Evolutionary conservation across 2,329 filamentous ascomycete species (phyloP), one percentile per base, ranked within the genome.

Genomic region (Trichoderma sp.): DNA sequence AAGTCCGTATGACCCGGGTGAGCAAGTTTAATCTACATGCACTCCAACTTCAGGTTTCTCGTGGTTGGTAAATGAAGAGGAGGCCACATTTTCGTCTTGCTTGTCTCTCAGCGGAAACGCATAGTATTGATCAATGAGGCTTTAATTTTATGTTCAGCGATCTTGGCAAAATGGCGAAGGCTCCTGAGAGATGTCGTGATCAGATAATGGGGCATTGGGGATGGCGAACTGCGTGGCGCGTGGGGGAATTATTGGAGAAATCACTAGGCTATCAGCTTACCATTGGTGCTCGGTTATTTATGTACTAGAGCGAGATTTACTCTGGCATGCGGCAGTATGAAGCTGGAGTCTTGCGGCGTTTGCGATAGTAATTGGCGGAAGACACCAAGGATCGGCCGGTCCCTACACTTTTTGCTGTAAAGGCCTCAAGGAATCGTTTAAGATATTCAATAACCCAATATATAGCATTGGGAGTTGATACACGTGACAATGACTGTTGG

Each of bases 221-320:
- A 34, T 4, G 63, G 13, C 52, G 18, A 49, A 24, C 43, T 51
- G 28, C 39, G 28, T 14, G 52, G 39, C 52, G 39, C 39, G 64
- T 66, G 64, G 64, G 54, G 43, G 34, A 37, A 39, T 28, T 32
- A 26, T 34, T 34, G 54, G 30, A 30, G 39, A 43, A 43, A 43
- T n/a, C n/a, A n/a, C 6, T 43, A 43, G 16, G 21, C 4, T 28
- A 55, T 66, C 64, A 66, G 64, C 64, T 66, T 66, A 66, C 52
- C 16, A 7, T 66, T n/a, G 52, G 54, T 34, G 60, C 46, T 26
- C 21, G 49, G 28, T 18, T 18, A 37, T 14, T 43, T 1, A 8
- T 7, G 39, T 10, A 8, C 26, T 16, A n/a, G 34, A 43, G 32
- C 55, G 34, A 52, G 34, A 64, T 21, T 51, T 54, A 18, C 18